Conservation (phyloP, 352 stramenopile species). For the Globisporangium iwayamae region DNA sequence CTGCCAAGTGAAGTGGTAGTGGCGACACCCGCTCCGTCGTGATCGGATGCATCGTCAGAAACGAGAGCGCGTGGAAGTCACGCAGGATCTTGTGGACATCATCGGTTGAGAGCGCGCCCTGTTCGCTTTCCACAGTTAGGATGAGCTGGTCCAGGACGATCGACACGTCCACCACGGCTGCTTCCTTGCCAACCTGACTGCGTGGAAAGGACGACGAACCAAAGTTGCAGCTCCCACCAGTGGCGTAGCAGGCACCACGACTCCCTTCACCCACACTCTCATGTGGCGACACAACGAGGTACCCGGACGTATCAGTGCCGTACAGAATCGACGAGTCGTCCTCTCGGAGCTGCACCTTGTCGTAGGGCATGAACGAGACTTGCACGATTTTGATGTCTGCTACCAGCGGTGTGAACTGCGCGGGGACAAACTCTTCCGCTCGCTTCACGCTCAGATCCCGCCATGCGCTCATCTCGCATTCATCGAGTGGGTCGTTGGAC, state of each 20-base stretch:
- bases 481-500: conserved; percentile 18
- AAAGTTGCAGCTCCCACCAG: conserved; percentile 28
- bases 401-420: conserved; percentile 31
- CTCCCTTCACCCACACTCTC: conserved; percentile 29
- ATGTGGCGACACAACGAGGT: conserved; percentile 36
- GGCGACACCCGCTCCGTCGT: conserved; percentile 60
- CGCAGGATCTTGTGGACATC: conserved; percentile 33
- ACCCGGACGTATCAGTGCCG: conserved; percentile 28
- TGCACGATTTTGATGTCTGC: conserved; percentile 37
- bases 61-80: conserved; percentile 67
- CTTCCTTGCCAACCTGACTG: conserved; percentile 19
- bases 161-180: conserved; percentile 32
- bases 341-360: conserved; percentile 43
- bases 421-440: conserved; percentile 29
- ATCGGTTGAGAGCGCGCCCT: conserved; percentile 5
- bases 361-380: conserved; percentile 27
- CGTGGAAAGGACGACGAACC: conserved; percentile 4
- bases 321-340: conserved; percentile 32
- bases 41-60: conserved; percentile 69
- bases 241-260: conserved; percentile 26
- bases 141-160: conserved; percentile 26
- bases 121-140: conserved; percentile 1
- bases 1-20: conserved; percentile 53
- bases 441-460: conserved; percentile 29
- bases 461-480: conserved; percentile 40